phyloP scores from a whole-genome alignment of 331 rosid species.

The Rosa hybrid region DNA sequence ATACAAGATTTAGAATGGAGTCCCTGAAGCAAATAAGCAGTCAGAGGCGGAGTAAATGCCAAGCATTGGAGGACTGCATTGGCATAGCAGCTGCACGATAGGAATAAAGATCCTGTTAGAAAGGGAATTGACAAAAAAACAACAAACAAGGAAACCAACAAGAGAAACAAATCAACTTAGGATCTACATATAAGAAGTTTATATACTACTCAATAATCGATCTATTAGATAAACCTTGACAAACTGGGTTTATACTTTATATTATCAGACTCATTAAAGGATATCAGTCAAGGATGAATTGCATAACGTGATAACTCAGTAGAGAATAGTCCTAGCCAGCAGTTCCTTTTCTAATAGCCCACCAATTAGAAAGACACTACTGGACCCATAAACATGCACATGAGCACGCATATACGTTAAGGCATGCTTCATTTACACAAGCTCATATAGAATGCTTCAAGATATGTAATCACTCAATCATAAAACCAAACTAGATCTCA shows the following conservation, averaged over 20 bases:
- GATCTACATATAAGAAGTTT: background rate
- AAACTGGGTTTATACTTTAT: background rate
- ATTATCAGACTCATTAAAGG: background rate
- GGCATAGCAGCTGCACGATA: constrained; percentile 81
- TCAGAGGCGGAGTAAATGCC: constrained; percentile 86
- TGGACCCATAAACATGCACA: background rate
- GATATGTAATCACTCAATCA: background rate
- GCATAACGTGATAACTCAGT: background rate
- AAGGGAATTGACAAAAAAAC: constrained; percentile 8
- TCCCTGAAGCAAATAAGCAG: constrained; percentile 88
- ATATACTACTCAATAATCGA: background rate
- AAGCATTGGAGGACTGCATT: constrained; percentile 96
- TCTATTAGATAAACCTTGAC: background rate
- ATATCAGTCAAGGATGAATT: background rate
- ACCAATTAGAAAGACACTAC: background rate
- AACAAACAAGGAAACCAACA: constrained; percentile 1
- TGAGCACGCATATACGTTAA: background rate
- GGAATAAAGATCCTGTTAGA: constrained; percentile 16
- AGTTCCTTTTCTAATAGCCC: background rate
- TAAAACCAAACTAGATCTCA: background rate
- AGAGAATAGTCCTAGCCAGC: background rate
- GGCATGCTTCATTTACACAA: background rate
- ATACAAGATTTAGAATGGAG: constrained; percentile 81
- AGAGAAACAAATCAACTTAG: background rate
- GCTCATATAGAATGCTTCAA: background rate